phyloP scores from a whole-genome alignment of 306 rosid genomes.

The Vachellia collinsii region DNA sequence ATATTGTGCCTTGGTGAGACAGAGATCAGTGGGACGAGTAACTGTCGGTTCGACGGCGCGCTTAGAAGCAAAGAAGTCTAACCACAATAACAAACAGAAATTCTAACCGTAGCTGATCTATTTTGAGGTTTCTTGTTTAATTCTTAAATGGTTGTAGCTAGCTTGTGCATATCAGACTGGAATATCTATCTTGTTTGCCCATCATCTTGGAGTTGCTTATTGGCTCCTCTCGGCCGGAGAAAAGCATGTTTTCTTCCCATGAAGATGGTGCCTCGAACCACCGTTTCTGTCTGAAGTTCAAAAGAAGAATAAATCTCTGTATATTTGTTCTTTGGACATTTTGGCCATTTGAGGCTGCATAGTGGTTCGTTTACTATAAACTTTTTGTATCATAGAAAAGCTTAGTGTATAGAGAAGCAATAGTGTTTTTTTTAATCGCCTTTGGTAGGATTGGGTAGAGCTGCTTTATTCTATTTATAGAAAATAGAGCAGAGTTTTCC shows the following conservation, averaged over 20 bases:
- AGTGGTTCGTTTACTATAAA: slow-evolving; percentile 20
- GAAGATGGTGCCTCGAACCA: slow-evolving; percentile 40
- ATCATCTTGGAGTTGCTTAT: background rate
- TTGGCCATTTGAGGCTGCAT: slow-evolving; percentile 38
- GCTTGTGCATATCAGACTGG: slow-evolving; percentile 30
- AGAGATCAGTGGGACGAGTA: slow-evolving; percentile 52
- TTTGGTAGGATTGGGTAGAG: slow-evolving; percentile 34
- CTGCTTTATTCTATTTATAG: slow-evolving; percentile 32
- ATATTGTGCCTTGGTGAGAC: slow-evolving; percentile 56
- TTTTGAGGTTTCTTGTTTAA: slow-evolving; percentile 30
- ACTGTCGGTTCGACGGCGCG: slow-evolving; percentile 85
- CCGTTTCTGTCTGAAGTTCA: slow-evolving; percentile 35
- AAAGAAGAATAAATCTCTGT: slow-evolving; percentile 32
- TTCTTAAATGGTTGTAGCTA: slow-evolving; percentile 19
- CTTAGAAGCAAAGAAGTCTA: slow-evolving; percentile 63
- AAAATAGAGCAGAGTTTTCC: slow-evolving; percentile 3
- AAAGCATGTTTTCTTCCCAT: slow-evolving; percentile 31
- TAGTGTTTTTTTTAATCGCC: slow-evolving; percentile 27
- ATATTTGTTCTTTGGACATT: slow-evolving; percentile 32
- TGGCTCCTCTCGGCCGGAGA: slow-evolving; percentile 34
- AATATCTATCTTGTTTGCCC: slow-evolving; percentile 6
- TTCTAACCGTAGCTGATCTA: slow-evolving; percentile 38
- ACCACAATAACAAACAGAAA: slow-evolving; percentile 31
- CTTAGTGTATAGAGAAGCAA: slow-evolving; percentile 36
- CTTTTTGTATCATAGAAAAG: slow-evolving; percentile 39